Evolutionary conservation across 2,329 filamentous ascomycete species (phyloP), one percentile per base, ranked within the genome.

Genomic region (Cucurbitaria berberidis): DNA sequence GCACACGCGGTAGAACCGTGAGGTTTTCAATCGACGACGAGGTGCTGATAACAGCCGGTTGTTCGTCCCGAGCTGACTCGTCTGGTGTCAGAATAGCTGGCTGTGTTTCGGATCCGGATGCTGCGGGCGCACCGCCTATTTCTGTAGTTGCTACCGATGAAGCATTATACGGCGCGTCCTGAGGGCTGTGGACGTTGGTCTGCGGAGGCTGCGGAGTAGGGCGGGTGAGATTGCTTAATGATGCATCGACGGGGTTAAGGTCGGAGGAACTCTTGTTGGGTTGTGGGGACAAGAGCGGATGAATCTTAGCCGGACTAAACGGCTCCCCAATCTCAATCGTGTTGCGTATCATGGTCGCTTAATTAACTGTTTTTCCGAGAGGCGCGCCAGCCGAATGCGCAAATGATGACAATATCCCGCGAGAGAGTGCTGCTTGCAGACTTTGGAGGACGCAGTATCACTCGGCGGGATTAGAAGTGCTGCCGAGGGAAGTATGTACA

Each of bases 1-100:
- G 63, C 52, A 72, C 65, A 26, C 62, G 62, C 15, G 71, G 71
- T 27, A 72, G 66, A 22, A 61, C 57, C 3, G 68, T 65, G 27
- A 75, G 69, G 44, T 72, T 74, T 50, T 74, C 71, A 42, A 74
- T 72, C 15, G 71, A 72, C 11, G 72, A 70, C 8, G 67, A 66
- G 41, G 59, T 67, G 59, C 67, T 72, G 49, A 72, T 59, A 21
- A 55, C 41, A 41, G 58, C 53, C 42, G 60, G 56, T 40, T 50
- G 45, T 36, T 62, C 55, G 41, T 63, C 57, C 59, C 58, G 67
- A 47, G 47, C 45, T 24, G 57, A 45, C 40, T 71, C 67, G 70
- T 72, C 70, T 60, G 68, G 47, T 45, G 63, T 55, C 42, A 57
- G 38, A 53, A 50, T 45, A 56, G 60, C 46, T 53, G 61, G 47